phyloP scores from a whole-genome alignment of 169 alveolate genomes.

The Cryptosporidium baileyi region DNA sequence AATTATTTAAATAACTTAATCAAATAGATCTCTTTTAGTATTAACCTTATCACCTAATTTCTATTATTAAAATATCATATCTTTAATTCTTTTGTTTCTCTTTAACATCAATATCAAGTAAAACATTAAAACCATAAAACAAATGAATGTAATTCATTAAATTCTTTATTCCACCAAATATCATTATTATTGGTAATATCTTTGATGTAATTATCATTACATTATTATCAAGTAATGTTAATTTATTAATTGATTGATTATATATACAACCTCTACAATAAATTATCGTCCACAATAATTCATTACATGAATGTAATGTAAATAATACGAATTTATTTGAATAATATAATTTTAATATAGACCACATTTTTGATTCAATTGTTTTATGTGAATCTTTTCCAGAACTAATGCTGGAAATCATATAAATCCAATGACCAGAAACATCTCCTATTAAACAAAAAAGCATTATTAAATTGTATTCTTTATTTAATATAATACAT shows the following conservation, averaged over 20 bases:
- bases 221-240: not conserved
- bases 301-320: constrained; percentile 60
- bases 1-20: no score
- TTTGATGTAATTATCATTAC: not conserved
- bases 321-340: constrained; percentile 19
- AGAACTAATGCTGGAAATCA: constrained; percentile 21
- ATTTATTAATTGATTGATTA: not conserved
- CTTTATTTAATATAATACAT: not conserved
- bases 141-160: constrained; percentile 28
- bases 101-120: constrained; percentile 6
- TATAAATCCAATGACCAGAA: constrained; percentile 61
- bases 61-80: not conserved
- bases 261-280: not conserved
- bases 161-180: not conserved
- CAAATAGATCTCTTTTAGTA: no score
- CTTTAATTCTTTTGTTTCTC: not conserved
- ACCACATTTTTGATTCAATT: constrained; percentile 17
- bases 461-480: not conserved
- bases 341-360: constrained; percentile 10
- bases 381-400: constrained; percentile 22
- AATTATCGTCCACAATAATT: constrained; percentile 13
- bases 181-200: not conserved
- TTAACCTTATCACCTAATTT: not conserved
- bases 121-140: constrained; percentile 18
- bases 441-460: constrained; percentile 16